Evolutionary conservation across 164 flowering plant species (phyloP), one percentile per base, ranked within the genome.

Genomic region (Tinospora cordifolia): DNA sequence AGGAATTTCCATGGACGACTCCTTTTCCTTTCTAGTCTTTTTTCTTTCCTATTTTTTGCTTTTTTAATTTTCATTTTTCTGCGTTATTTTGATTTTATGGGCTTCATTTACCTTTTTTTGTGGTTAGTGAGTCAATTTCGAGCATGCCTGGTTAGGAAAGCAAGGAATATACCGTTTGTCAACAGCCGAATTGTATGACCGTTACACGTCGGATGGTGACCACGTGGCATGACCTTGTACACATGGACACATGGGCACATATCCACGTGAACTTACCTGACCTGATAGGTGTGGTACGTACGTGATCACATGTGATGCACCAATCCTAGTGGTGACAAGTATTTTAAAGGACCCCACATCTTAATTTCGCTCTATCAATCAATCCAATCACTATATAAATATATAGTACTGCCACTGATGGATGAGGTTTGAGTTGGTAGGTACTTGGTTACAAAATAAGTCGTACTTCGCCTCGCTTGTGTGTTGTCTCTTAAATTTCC

Each of bases 141-240:
- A 24, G 60, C 21, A 54, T 21, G n/a, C 21, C 24, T 8, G 60
- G 22, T 8, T 51, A 51, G 14, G 15, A 62, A 62, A 62, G 38
- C 65, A 15, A 62, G 8, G 41, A 30, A 62, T 62, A 62, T 30
- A 60, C 36, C 26, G 26, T 10, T 60, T 62, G 62, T 58, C 62
- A 14, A 62, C 65, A 62, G 65, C 65, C 65, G 65, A 62, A 26
- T 34, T 62, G 25, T 62, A 62, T 62, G 65, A 62, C 65, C 21
- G 17, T 62, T 12, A 27, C 65, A 62, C 65, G 63, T 30, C 0
- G 65, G 65, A 62, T 30, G 39, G 6, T 39, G 39, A 30, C 65
- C 65, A 62, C 39, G 65, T 62, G 65, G 24, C 60, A 54, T n/a
- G 21, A 54, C 24, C 24, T 30, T 2, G 36, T 30, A 30, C 36